Evolutionary conservation across 495 filamentous ascomycete genomes (phyloP).

Genomic region (Hypoxylon trugodes): DNA sequence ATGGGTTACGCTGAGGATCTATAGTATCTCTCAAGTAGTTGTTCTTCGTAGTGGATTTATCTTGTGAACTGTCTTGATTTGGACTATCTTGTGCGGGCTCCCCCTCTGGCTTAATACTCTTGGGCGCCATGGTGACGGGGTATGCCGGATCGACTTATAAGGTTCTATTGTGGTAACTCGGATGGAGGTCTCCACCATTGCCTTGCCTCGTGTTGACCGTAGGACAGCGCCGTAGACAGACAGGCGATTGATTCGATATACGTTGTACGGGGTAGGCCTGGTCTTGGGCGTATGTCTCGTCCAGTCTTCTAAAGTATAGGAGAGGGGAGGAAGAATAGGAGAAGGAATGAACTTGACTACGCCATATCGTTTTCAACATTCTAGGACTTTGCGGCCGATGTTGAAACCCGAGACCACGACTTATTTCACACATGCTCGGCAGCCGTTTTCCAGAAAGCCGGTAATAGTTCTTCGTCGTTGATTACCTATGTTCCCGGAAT

Average conservation of each 20-base stretch:
- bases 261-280: slow-evolving; percentile 1
- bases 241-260: slow-evolving; percentile 3
- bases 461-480: slow-evolving; percentile 1
- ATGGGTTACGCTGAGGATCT: background rate
- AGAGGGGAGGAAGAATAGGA: slow-evolving; percentile 18
- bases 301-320: slow-evolving; percentile 11
- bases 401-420: slow-evolving; percentile 21
- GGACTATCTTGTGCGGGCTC: slow-evolving; percentile 8
- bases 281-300: slow-evolving; percentile 9
- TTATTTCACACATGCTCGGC: slow-evolving; percentile 7
- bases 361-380: slow-evolving; percentile 21
- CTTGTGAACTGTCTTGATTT: background rate
- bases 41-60: background rate
- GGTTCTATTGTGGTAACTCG: background rate
- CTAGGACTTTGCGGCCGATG: slow-evolving; percentile 26
- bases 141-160: slow-evolving; percentile 22
- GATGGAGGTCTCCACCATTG: slow-evolving; percentile 19
- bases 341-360: slow-evolving; percentile 23
- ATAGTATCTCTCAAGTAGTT: background rate
- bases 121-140: slow-evolving; percentile 24
- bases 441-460: slow-evolving; percentile 10
- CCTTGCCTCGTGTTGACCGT: slow-evolving; percentile 10
- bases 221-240: slow-evolving; percentile 4
- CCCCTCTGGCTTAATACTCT: slow-evolving; percentile 8
- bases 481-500: slow-evolving; percentile 24